A percentile compares a stretch with the other conserved stretches of the same genome.
Conservation (phyloP, 2,329 filamentous ascomycete genomes). For the Falciphora oryzae region DNA sequence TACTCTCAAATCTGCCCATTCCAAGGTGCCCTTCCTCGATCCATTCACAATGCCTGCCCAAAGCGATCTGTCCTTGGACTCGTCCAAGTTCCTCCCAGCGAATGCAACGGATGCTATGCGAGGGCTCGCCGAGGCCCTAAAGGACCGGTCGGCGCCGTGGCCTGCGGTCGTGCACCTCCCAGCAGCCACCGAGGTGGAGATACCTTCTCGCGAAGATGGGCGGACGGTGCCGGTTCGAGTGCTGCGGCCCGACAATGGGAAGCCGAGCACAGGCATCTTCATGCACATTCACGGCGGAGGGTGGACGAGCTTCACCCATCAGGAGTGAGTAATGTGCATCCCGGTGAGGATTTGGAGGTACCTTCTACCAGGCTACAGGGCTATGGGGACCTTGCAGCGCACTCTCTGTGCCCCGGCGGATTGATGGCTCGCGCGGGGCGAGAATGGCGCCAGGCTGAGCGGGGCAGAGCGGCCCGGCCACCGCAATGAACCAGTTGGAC, state of each 20-base stretch:
- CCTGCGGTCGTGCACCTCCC: too few relatives aligned
- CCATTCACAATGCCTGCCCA: neutral
- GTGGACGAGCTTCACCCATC: neutral
- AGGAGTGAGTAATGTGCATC: neutral
- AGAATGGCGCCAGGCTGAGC: too few relatives aligned
- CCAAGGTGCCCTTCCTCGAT: neutral
- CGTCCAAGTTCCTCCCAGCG: neutral
- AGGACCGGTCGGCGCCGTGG: neutral
- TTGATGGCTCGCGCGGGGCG: neutral
- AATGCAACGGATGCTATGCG: neutral
- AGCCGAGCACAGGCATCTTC: neutral
- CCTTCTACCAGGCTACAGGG: too few relatives aligned
- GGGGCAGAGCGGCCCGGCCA: neutral
- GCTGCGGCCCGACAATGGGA: neutral
- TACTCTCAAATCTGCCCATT: neutral
- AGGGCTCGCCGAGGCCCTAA: neutral
- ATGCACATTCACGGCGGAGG: neutral
- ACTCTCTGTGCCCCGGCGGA: too few relatives aligned
- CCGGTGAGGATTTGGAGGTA: too few relatives aligned
- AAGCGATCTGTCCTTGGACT: neutral
- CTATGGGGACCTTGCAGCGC: too few relatives aligned
- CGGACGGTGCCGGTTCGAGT: neutral
- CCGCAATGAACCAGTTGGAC: too few relatives aligned
- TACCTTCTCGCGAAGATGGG: neutral
- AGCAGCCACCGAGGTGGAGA: neutral